Conservation (phyloP, 1,284 basidiomycete genomes). For the Inonotus obliquus region DNA sequence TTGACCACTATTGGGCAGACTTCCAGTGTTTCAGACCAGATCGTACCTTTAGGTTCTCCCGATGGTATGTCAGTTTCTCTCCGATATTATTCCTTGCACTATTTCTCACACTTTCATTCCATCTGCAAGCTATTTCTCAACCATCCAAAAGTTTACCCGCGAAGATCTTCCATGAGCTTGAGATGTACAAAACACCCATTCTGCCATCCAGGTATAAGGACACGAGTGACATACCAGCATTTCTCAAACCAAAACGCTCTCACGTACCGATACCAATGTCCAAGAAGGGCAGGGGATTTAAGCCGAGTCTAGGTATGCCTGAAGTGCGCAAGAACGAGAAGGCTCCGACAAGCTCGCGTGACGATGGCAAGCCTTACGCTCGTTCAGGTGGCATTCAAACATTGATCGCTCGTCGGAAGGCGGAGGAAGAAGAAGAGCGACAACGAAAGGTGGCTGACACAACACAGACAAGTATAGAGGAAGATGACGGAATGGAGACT, state of each 20-base stretch:
- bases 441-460: constrained; percentile 22
- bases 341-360: constrained; percentile 23
- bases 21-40: constrained; percentile 7
- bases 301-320: constrained; percentile 34
- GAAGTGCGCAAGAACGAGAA: constrained; percentile 19
- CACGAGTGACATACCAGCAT: constrained; percentile 47
- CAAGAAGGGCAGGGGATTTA: constrained; percentile 28
- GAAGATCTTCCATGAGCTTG: constrained; percentile 60
- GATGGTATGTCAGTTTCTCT: constrained; percentile 15
- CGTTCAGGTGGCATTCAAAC: constrained; percentile 73
- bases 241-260: constrained; percentile 57
- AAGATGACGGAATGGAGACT: constrained; percentile 20
- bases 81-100: constrained; percentile 9
- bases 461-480: constrained; percentile 27
- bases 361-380: constrained; percentile 54
- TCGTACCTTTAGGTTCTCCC: constrained; percentile 7
- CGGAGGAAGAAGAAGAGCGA: constrained; percentile 36
- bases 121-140: constrained; percentile 28
- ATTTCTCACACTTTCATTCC: constrained; percentile 6
- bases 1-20: constrained; percentile 10
- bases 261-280: constrained; percentile 55
- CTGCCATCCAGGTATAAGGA: constrained; percentile 61
- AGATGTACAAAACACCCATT: constrained; percentile 72
- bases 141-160: constrained; percentile 49
- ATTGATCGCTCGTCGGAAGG: constrained; percentile 50